Evolutionary conservation across 495 filamentous ascomycete genomes (phyloP).

Genomic region (Rusavskia elegans): DNA sequence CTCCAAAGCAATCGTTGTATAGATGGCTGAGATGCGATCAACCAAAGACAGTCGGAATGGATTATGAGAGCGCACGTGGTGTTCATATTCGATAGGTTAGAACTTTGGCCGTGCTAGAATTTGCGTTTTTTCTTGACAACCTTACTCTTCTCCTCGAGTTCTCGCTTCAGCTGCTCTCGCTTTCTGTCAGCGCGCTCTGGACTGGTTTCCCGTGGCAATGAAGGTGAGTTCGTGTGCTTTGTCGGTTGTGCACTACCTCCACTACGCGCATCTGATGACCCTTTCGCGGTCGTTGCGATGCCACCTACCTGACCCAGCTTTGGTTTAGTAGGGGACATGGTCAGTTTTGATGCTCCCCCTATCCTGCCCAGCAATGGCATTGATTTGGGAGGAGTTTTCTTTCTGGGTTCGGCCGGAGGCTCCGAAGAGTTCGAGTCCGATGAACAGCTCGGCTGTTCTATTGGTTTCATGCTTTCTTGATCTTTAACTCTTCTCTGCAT

Average conservation of each 20-base stretch:
- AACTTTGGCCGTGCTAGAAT: constrained; percentile 22
- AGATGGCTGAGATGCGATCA: too few species aligned
- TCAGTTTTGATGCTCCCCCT: neutral
- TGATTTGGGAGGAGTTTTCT: neutral
- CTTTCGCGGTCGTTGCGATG: neutral
- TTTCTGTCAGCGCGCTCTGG: constrained; percentile 46
- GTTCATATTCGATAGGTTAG: neutral
- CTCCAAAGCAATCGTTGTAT: too few species aligned
- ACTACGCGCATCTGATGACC: too few species aligned
- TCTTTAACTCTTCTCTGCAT: neutral
- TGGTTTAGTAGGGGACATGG: constrained; percentile 10
- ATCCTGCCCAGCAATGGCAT: neutral
- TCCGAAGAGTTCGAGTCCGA: neutral
- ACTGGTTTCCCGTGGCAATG: constrained; percentile 8
- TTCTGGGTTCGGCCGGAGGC: neutral
- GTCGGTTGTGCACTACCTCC: neutral
- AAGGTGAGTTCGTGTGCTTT: constrained; percentile 12
- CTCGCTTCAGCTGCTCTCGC: constrained; percentile 44
- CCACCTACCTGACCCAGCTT: constrained; percentile 15
- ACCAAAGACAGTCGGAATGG: too few species aligned
- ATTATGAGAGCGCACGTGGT: too few species aligned
- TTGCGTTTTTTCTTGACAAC: constrained; percentile 54
- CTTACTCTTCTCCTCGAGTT: constrained; percentile 48
- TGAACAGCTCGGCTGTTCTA: neutral
- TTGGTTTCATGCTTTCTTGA: neutral